Evolutionary conservation across 2,329 filamentous ascomycete species (phyloP).

Genomic region (Penicillium sp.): DNA sequence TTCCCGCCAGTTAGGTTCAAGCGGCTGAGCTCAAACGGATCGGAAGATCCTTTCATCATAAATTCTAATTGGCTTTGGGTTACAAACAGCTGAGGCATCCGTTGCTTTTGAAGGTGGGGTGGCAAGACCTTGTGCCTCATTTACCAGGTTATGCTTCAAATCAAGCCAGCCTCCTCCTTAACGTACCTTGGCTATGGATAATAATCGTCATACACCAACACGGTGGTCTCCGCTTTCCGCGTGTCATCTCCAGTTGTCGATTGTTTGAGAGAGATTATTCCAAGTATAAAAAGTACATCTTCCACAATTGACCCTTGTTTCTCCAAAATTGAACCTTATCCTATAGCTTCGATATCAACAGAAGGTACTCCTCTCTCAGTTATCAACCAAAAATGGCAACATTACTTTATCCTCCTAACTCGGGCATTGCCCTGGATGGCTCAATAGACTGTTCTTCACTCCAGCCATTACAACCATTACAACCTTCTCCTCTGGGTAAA

Average conservation of each 20-base stretch:
- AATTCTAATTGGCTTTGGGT: neutral
- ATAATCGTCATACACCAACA: neutral
- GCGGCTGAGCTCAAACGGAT: neutral
- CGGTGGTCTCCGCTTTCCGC: neutral
- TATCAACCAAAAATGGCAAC: neutral
- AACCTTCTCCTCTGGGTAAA: neutral
- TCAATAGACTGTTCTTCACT: neutral
- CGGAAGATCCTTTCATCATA: neutral
- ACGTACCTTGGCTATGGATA: neutral
- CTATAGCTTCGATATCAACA: neutral
- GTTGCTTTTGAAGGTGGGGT: neutral
- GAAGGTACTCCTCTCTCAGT: neutral
- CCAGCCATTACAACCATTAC: neutral
- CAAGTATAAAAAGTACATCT: neutral
- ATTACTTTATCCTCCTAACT: neutral
- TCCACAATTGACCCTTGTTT: neutral
- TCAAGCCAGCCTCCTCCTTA: neutral
- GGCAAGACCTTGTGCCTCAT: neutral
- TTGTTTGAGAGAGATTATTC: neutral
- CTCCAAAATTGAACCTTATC: neutral
- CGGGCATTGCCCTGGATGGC: neutral
- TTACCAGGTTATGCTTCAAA: neutral
- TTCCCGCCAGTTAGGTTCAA: neutral
- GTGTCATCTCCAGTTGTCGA: neutral
- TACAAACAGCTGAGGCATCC: neutral